These are phyloP conservation scores for Porphyrellus cyaneotinctus DNA, from an alignment of 768 basidiomycete genomes.

Conservation along the genomic window DNA sequence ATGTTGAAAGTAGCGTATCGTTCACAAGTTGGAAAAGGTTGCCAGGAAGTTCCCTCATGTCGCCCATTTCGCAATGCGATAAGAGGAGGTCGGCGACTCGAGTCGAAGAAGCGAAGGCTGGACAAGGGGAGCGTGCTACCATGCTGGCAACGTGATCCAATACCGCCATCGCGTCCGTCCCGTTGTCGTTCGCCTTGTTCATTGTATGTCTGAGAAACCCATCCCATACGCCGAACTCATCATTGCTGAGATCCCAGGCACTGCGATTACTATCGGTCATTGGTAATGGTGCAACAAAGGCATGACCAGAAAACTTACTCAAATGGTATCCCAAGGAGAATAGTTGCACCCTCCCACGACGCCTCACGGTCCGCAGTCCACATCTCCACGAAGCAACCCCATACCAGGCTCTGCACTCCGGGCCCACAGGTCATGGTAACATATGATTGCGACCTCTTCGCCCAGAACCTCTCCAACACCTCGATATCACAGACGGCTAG, in stretches of 20 bases:
- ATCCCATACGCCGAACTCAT: conserved; percentile 61
- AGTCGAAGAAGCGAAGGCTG: conserved; percentile 39
- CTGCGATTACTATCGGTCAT: conserved; percentile 33
- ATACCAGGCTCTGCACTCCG: conserved; percentile 47
- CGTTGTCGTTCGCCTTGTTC: conserved; percentile 57
- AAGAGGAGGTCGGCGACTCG: conserved; percentile 63
- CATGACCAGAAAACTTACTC: conserved; percentile 38
- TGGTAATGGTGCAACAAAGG: conserved; percentile 2
- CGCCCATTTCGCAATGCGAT: conserved; percentile 47
- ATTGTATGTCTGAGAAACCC: conserved; percentile 48
- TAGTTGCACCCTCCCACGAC: conserved; percentile 51
- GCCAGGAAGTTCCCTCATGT: conserved; percentile 50
- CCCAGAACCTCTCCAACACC: conserved; percentile 54
- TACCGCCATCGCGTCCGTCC: conserved; percentile 47
- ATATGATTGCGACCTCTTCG: conserved; percentile 19
- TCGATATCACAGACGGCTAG: conserved; percentile 44
- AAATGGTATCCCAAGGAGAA: conserved; percentile 60
- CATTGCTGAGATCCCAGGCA: conserved; percentile 50
- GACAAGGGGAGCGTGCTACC: conserved; percentile 40
- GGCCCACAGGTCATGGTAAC: conserved; percentile 32
- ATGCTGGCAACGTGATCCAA: conserved; percentile 53
- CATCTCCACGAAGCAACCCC: conserved; percentile 51
- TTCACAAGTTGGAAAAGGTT: conserved; percentile 56
- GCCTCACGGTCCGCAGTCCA: conserved; percentile 49
- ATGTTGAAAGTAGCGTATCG: conserved; percentile 54